These are phyloP conservation scores for Podila clonocystis DNA, from an alignment of 192 early-diverging fungal genomes.

Conservation along the genomic window DNA sequence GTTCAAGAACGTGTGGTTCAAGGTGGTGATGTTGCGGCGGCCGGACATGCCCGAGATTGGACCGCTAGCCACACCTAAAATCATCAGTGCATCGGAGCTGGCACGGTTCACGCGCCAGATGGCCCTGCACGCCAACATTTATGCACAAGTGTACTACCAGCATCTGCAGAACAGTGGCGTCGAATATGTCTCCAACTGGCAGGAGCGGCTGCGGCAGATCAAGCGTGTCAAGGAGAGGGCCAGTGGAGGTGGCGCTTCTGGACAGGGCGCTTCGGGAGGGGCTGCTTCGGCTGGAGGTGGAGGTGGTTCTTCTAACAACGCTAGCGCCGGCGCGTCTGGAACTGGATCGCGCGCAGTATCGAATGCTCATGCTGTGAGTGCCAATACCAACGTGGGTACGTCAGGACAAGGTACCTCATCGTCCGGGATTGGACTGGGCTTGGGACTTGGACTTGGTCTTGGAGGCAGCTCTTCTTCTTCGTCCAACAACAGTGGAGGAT, in stretches of 20 bases:
- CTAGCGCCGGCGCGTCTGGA: background rate
- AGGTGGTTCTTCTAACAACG: background rate
- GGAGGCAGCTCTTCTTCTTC: constrained; percentile 13
- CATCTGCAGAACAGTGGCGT: constrained; percentile 65
- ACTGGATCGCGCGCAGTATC: constrained; percentile 8
- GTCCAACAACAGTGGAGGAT: background rate
- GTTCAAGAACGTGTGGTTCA: constrained; percentile 63
- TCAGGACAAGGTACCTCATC: background rate
- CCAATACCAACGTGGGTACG: background rate
- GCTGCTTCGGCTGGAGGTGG: background rate
- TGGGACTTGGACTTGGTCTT: constrained; percentile 31
- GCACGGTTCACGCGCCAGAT: constrained; percentile 85
- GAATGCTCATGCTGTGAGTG: background rate
- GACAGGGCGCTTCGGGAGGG: background rate
- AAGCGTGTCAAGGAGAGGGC: constrained; percentile 77
- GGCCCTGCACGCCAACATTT: constrained; percentile 89
- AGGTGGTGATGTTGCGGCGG: constrained; percentile 72
- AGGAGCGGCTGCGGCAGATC: constrained; percentile 91
- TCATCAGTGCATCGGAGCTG: constrained; percentile 81
- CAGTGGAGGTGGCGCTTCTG: background rate
- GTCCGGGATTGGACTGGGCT: constrained; percentile 29
- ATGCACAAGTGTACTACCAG: constrained; percentile 86
- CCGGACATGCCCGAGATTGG: constrained; percentile 86
- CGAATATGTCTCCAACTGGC: constrained; percentile 90
- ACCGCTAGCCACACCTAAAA: constrained; percentile 81